Conservation (phyloP, 176 grass and related monocot genomes). For the Eremochloa ophiuroides region DNA sequence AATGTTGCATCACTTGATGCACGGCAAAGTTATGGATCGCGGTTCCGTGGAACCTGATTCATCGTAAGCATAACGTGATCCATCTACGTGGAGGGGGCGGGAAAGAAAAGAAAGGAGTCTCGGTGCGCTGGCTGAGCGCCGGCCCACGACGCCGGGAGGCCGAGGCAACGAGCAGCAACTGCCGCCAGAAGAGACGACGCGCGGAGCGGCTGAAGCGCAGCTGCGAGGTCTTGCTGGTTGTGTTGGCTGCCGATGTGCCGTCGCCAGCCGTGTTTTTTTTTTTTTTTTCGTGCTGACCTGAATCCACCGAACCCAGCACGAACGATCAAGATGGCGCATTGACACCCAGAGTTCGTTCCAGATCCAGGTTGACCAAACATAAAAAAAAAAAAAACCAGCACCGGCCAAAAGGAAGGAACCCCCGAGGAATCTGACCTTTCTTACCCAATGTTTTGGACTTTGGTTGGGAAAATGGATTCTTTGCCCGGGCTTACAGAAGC, state of each 20-base stretch:
- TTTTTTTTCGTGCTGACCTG: neutral
- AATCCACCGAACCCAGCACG: neutral
- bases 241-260: no score
- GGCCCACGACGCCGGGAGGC: neutral
- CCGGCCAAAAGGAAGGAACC: neutral
- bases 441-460: neutral
- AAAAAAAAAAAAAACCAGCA: no score
- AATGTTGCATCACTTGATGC: neutral
- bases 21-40: no score
- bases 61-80: no score
- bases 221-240: no score
- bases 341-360: neutral
- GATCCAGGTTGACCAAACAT: neutral
- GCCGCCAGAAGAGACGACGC: no score
- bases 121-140: neutral
- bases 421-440: neutral
- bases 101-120: no score
- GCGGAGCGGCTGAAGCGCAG: no score
- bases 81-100: no score
- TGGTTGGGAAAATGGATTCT: neutral
- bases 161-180: neutral
- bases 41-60: neutral
- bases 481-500: no score
- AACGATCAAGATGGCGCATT: neutral
- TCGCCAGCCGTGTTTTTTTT: neutral